Evolutionary conservation across 2,329 filamentous ascomycete species (phyloP).

Genomic region (Sphaceloma murrayae): DNA sequence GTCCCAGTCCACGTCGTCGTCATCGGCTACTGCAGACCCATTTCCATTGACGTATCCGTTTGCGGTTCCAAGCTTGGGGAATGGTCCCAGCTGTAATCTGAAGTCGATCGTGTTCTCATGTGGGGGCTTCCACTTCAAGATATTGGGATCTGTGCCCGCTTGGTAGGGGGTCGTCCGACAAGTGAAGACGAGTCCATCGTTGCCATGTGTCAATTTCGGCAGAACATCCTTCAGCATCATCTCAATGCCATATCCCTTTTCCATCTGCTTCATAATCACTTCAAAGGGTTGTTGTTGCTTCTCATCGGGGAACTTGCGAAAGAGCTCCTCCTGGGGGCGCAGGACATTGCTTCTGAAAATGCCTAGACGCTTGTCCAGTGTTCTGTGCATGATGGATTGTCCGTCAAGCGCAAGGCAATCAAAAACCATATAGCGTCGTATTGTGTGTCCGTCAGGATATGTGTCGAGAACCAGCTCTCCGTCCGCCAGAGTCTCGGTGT

Average conservation of each 20-base stretch:
- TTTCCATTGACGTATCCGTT: conserved; percentile 41
- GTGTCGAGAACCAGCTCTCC: conserved; percentile 65
- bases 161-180: conserved; percentile 79
- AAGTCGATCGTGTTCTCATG: conserved; percentile 95
- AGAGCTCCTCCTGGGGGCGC: conserved; percentile 50
- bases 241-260: conserved; percentile 77
- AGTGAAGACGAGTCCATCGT: conserved; percentile 97
- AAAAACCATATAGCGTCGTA: conserved; percentile 83
- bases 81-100: conserved; percentile 61
- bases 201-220: conserved; percentile 77
- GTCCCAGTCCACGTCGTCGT: conserved; percentile 70
- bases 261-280: conserved; percentile 79
- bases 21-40: conserved; percentile 47
- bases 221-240: conserved; percentile 87
- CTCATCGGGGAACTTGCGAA: conserved; percentile 56
- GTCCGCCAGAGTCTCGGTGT: conserved; percentile 74
- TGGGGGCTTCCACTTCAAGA: conserved; percentile 95
- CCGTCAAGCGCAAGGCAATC: conserved; percentile 80
- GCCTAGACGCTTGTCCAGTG: conserved; percentile 78
- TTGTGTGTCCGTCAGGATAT: conserved; percentile 54
- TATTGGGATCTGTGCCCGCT: conserved; percentile 83
- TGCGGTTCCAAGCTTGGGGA: conserved; percentile 51
- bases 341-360: conserved; percentile 74
- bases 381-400: conserved; percentile 63
- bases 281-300: conserved; percentile 63